Evolutionary conservation across 305 asterid genomes (phyloP).

Genomic region (Caryopteris hybrid): DNA sequence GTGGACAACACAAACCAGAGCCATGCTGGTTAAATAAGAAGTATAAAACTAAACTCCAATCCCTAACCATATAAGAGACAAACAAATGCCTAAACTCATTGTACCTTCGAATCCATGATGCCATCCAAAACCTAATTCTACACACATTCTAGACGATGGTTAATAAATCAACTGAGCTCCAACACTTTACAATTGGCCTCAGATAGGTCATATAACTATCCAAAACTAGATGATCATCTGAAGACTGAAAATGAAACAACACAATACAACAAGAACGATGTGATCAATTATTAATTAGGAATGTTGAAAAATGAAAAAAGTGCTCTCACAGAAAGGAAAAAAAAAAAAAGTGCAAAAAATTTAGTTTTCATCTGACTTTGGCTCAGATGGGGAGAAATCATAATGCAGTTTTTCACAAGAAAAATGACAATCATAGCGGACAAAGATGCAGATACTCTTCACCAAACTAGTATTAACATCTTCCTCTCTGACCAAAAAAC

Average conservation of each 20-base stretch:
- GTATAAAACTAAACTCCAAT: not conserved
- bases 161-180: slow-evolving; percentile 13
- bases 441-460: not conserved
- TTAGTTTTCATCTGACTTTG: slow-evolving; percentile 1
- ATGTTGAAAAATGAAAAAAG: slow-evolving; percentile 2
- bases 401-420: not conserved
- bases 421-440: not conserved
- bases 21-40: not conserved
- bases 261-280: not conserved
- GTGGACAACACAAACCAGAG: not conserved
- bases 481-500: not conserved
- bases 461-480: not conserved
- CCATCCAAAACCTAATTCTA: too few species aligned
- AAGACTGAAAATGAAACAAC: slow-evolving; percentile 7
- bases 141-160: too few species aligned
- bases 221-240: not conserved
- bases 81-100: not conserved
- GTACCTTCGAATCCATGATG: not conserved
- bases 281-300: not conserved
- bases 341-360: not conserved
- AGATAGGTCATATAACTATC: not conserved
- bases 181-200: slow-evolving; percentile 3
- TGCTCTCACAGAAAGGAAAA: not conserved
- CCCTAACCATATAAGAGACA: not conserved
- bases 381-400: not conserved